Conservation (phyloP, 1,284 basidiomycete species). For the Pterula multifida region DNA sequence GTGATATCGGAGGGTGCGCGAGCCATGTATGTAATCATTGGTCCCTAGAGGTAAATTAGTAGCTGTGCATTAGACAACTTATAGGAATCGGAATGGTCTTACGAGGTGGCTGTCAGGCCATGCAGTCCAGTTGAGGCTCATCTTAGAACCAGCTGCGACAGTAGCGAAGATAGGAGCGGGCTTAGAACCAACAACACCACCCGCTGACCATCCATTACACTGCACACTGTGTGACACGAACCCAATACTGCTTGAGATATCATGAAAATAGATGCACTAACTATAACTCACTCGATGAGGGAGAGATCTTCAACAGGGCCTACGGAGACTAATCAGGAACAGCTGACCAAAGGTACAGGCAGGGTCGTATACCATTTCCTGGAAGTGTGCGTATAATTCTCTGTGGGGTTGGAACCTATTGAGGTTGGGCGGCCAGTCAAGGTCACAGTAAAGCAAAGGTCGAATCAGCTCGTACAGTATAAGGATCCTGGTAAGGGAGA, state of each 20-base stretch:
- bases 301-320: constrained; percentile 24
- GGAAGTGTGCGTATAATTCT: constrained; percentile 35
- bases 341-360: background rate
- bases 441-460: constrained; percentile 19
- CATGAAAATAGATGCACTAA: background rate
- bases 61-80: constrained; percentile 3
- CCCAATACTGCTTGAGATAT: constrained; percentile 6
- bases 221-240: constrained; percentile 20
- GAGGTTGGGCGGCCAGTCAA: constrained; percentile 17
- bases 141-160: constrained; percentile 28
- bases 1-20: constrained; percentile 32
- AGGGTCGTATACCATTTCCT: constrained; percentile 25
- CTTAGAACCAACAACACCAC: constrained; percentile 22
- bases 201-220: constrained; percentile 29
- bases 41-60: constrained; percentile 17
- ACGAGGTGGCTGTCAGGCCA: constrained; percentile 34
- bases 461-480: background rate
- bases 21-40: constrained; percentile 38
- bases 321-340: constrained; percentile 7
- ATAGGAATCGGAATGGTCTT: constrained; percentile 3
- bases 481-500: constrained; percentile 24
- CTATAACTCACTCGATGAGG: constrained; percentile 20
- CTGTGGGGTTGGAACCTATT: constrained; percentile 24
- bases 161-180: constrained; percentile 32
- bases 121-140: constrained; percentile 35